Evolutionary conservation across 2,329 filamentous ascomycete species (phyloP), one percentile per base, ranked within the genome.

Genomic region (Colletotrichum spinosum): DNA sequence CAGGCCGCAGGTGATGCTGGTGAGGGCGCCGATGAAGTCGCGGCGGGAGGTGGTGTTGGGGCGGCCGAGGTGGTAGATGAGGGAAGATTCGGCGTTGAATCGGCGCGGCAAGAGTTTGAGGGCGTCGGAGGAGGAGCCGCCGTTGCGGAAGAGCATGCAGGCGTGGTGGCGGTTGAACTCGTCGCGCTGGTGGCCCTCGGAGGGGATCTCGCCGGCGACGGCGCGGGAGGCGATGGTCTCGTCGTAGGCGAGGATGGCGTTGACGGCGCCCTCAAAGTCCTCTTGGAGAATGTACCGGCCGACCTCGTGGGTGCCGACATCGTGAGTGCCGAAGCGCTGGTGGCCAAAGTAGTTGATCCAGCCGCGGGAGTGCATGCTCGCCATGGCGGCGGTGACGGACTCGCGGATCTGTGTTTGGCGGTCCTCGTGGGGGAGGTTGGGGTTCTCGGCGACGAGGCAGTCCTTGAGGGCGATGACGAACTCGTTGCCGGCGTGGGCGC

Each of bases 321-420:
- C 82, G 77, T 96, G 95, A 0, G 94, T 95, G 35, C 96, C 96
- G 72, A 99, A 99, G 33, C 96, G 90, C 79, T 99, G 96, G n/a
- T 98, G 88, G 8, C 96, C 96, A 74, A 94, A 99, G 80, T 98
- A 99, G 79, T 99, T 99, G 78, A 99, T 90, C 82, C 97, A 99
- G 3, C 96, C 96, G 49, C 90, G 86, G 48, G 88, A 80, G 59
- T 85, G 83, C 70, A 98, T 87, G 68, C 90, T 87, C 46, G 85
- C 81, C 55, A 97, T 80, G 1, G 92, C 84, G 12, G 83, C 76
- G 60, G 83, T 82, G 9, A 89, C 82, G 42, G 85, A 76, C 55
- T 49, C 48, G 17, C 42, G 48, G 55, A 68, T 67, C 38, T 53
- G 79, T 71, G n/a, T 72, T 71, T 13, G 76, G 46, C 67, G 67